These are phyloP conservation scores for Trichoderma cornu-damae DNA, from an alignment of 2,329 filamentous ascomycete genomes.

Conservation along the genomic window DNA sequence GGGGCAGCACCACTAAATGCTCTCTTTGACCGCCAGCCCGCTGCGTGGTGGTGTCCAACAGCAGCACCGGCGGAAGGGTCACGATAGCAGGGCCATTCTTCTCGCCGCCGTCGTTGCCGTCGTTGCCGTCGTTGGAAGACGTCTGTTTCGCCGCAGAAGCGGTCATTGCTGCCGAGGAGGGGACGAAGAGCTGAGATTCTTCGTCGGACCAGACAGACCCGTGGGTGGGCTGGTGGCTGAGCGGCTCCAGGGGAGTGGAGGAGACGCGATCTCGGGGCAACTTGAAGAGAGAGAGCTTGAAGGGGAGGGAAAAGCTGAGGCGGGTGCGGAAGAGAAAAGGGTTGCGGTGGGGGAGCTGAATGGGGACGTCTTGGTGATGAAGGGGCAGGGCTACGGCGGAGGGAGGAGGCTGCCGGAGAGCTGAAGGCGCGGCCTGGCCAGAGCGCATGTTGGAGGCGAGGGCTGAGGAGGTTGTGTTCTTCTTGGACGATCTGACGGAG, in stretches of 20 bases:
- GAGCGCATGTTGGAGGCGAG: constrained; percentile 4
- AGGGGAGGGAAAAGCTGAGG: constrained; percentile 27
- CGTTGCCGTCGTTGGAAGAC: background rate
- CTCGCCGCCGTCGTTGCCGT: background rate
- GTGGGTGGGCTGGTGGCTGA: constrained; percentile 4
- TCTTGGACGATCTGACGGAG: background rate
- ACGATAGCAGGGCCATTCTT: background rate
- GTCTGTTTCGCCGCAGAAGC: background rate
- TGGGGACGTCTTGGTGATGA: constrained; percentile 12
- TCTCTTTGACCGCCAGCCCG: background rate
- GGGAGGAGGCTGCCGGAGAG: background rate
- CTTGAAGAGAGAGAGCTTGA: constrained; percentile 23
- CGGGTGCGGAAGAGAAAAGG: constrained; percentile 35
- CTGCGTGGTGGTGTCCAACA: background rate
- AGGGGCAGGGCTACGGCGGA: background rate
- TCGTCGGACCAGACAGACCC: constrained; percentile 3
- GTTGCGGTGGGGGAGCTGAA: constrained; percentile 25
- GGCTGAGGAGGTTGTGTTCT: constrained; percentile 15
- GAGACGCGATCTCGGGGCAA: background rate
- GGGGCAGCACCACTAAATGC: constrained; percentile 1
- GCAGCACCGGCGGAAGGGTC: background rate
- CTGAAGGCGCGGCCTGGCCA: background rate
- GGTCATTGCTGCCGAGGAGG: background rate
- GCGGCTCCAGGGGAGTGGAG: constrained; percentile 23
- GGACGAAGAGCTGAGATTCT: background rate